phyloP scores from a whole-genome alignment of 2,329 filamentous ascomycete genomes.

The Paecilomyces niveus region DNA sequence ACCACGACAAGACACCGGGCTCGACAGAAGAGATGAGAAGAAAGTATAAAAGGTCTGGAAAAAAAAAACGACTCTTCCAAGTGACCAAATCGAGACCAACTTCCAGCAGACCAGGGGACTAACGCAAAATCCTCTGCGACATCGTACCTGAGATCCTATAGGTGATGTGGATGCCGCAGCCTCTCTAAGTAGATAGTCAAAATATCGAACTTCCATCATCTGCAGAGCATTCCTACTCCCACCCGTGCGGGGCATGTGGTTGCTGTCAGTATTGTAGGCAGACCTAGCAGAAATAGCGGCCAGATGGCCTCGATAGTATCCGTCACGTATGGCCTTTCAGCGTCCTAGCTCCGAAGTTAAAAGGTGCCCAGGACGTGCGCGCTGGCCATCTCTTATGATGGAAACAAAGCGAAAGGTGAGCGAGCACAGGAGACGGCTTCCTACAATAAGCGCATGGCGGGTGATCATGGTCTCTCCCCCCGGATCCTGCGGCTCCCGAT shows the following conservation, averaged over 20 bases:
- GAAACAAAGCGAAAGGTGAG: background rate
- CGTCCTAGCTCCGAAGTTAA: background rate
- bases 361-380: background rate
- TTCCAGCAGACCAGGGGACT: background rate
- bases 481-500: background rate
- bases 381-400: background rate
- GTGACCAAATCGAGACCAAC: background rate
- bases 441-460: background rate
- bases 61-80: too few relatives aligned
- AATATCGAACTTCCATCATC: background rate
- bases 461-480: background rate
- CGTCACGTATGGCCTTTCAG: background rate
- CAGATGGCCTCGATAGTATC: background rate
- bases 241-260: background rate
- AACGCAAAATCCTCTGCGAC: background rate
- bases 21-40: too few relatives aligned
- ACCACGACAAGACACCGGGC: too few relatives aligned
- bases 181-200: background rate
- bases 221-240: too few relatives aligned
- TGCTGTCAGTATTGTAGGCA: background rate
- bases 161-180: background rate
- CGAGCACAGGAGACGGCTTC: background rate
- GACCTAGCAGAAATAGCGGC: background rate
- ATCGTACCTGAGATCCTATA: background rate
- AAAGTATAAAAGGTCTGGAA: too few relatives aligned